Evolutionary conservation across 148 eudicot species (phyloP).

Genomic region (Amaranthus hypochondriacus): DNA sequence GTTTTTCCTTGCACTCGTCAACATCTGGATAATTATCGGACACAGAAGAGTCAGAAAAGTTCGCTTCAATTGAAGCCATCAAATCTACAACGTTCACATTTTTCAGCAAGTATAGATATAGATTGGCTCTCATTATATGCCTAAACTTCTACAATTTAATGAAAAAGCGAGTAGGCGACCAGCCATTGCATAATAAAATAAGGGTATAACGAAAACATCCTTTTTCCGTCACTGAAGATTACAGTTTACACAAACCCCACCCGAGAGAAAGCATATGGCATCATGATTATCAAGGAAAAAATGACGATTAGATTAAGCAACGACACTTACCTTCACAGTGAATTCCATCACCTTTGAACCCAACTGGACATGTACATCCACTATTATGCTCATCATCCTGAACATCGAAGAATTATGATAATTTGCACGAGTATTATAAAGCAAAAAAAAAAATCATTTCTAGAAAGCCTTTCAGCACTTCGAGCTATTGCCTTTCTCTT

Average conservation of each 20-base stretch:
- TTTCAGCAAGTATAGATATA: background rate
- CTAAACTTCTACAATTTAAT: background rate
- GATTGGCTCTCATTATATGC: background rate
- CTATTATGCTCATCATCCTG: constrained; percentile 66
- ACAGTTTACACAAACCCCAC: background rate
- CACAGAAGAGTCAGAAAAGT: background rate
- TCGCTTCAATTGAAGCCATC: background rate
- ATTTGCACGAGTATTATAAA: background rate
- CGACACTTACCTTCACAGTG: constrained; percentile 63
- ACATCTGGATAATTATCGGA: constrained; percentile 44
- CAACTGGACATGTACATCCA: constrained; percentile 81
- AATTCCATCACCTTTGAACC: constrained; percentile 84
- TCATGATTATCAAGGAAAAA: background rate
- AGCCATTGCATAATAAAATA: too few relatives aligned
- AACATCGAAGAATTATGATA: constrained; percentile 7
- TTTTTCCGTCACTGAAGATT: background rate
- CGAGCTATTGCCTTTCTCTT: too few relatives aligned
- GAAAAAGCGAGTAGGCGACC: too few relatives aligned
- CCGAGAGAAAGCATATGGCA: background rate
- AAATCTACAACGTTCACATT: background rate
- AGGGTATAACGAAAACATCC: background rate
- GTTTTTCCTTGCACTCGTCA: constrained; percentile 77
- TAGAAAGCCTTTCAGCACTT: background rate
- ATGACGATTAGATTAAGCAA: background rate
- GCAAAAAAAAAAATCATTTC: background rate